These are phyloP conservation scores for Sporothrix humicola DNA, from an alignment of 2,329 filamentous ascomycete genomes.

Conservation along the genomic window DNA sequence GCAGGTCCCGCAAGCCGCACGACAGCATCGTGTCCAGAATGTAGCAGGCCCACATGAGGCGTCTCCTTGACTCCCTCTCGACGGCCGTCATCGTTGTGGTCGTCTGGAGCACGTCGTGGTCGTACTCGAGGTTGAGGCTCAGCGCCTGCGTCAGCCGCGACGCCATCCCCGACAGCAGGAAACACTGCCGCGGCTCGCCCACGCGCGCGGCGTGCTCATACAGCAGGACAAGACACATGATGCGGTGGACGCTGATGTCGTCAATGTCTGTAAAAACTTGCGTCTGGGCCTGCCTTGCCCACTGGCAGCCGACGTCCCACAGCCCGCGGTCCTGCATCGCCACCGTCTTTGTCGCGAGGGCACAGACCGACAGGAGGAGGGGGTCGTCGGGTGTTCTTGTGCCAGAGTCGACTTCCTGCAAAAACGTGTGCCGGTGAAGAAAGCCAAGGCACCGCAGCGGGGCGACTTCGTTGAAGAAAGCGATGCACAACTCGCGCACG, in stretches of 20 bases:
- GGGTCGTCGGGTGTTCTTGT: background rate
- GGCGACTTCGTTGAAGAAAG: constrained; percentile 3
- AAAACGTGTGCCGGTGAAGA: constrained; percentile 15
- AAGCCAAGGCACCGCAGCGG: constrained; percentile 12
- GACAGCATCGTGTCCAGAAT: constrained; percentile 23
- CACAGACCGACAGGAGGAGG: constrained; percentile 22
- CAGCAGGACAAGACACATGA: constrained; percentile 29
- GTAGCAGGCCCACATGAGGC: constrained; percentile 33
- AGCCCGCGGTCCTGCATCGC: background rate
- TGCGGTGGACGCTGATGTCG: constrained; percentile 6
- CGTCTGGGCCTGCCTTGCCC: constrained; percentile 5
- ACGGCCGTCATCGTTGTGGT: constrained; percentile 4
- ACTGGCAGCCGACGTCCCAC: constrained; percentile 21
- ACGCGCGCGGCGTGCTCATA: constrained; percentile 27
- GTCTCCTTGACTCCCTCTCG: constrained; percentile 17
- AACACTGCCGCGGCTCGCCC: constrained; percentile 23
- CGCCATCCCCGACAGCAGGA: constrained; percentile 28
- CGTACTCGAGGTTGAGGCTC: constrained; percentile 30
- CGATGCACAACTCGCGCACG: background rate
- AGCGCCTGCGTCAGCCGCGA: constrained; percentile 26
- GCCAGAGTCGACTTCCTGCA: background rate
- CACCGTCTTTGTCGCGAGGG: constrained; percentile 24
- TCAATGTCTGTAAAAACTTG: background rate
- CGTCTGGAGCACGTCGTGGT: constrained; percentile 15
- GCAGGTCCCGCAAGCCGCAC: constrained; percentile 14